phyloP scores from a whole-genome alignment of 257 asterid genomes.

The Misopates orontium region DNA sequence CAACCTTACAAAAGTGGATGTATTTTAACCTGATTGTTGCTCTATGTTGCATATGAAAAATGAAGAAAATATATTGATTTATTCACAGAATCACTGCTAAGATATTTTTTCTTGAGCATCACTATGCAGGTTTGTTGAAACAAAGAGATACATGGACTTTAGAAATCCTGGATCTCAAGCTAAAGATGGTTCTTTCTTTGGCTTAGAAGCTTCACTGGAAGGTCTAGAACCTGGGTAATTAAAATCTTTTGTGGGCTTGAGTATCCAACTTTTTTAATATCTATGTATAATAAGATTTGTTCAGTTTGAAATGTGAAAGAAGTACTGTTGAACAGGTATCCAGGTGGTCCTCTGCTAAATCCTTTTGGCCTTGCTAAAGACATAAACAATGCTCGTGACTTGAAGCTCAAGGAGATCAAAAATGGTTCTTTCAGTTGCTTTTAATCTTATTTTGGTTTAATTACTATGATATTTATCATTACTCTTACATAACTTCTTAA shows the following conservation, averaged over 20 bases:
- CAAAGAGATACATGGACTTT: constrained; percentile 88
- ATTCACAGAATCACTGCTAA: neutral
- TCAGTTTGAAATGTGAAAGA: neutral
- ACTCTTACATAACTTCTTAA: neutral
- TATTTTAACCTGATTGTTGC: no score
- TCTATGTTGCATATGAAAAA: no score
- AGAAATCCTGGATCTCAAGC: constrained; percentile 84
- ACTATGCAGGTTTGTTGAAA: constrained; percentile 68
- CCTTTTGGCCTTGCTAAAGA: constrained; percentile 91
- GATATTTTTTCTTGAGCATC: neutral
- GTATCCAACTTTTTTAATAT: no score
- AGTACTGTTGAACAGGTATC: constrained; percentile 49
- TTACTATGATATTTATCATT: neutral
- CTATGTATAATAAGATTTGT: no score
- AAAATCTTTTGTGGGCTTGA: neutral
- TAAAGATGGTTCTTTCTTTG: constrained; percentile 70
- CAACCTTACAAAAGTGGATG: no score
- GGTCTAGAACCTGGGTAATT: constrained; percentile 88
- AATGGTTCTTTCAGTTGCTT: constrained; percentile 47
- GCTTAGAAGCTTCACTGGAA: constrained; percentile 76
- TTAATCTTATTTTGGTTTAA: neutral
- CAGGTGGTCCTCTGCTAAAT: constrained; percentile 89
- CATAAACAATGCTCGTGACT: constrained; percentile 72
- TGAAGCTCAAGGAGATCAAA: constrained; percentile 92
- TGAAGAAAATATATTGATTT: no score